These are phyloP conservation scores for Populus pruinosa DNA, from an alignment of 345 rosid species.

Conservation along the genomic window DNA sequence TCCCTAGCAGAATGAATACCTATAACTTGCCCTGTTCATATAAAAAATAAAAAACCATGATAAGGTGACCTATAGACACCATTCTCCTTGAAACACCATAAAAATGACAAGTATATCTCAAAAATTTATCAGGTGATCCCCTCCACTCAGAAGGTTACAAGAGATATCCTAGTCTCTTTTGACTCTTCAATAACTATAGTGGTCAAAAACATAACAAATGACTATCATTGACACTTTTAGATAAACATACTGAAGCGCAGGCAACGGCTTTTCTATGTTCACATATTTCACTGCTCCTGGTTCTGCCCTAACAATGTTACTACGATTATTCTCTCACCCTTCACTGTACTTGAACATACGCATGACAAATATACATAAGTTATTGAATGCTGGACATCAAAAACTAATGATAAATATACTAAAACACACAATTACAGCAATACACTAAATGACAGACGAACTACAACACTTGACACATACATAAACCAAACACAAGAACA, in stretches of 20 bases:
- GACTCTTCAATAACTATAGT: background rate
- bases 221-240: background rate
- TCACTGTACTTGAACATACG: background rate
- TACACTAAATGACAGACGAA: background rate
- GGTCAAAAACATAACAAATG: background rate
- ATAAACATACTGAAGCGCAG: background rate
- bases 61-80: background rate
- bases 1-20: conserved; percentile 61
- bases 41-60: background rate
- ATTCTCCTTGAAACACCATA: too few species aligned
- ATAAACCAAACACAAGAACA: background rate
- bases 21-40: conserved; percentile 64
- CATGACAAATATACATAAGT: background rate
- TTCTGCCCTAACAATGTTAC: background rate
- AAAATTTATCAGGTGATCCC: background rate
- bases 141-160: background rate
- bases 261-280: background rate
- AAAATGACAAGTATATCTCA: background rate
- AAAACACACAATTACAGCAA: background rate
- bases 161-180: background rate
- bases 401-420: background rate
- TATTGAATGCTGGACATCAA: background rate
- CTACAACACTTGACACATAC: background rate
- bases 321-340: background rate
- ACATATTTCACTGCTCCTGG: background rate